Evolutionary conservation across 768 basidiomycete genomes (phyloP), one percentile per base, ranked within the genome.

Genomic region (Terana coerulea): DNA sequence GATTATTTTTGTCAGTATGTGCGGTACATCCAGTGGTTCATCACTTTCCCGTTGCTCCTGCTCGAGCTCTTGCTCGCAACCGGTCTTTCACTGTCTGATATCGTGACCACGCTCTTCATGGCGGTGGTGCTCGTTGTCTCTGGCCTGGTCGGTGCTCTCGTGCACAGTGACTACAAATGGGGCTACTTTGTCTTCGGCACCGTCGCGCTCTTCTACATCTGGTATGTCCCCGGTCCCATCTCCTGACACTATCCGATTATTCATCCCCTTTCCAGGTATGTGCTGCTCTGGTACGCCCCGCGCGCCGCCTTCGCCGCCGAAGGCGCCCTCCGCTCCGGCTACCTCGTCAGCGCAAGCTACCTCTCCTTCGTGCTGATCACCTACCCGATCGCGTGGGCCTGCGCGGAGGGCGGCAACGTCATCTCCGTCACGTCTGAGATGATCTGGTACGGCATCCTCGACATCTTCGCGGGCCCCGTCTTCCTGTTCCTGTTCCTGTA

Each of bases 361-460:
- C 67, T 83, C 53, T 69, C 73, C 17, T 70, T 79, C 64, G 66
- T 82, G 55, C 79, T 77, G 76, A 49, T 76, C 49, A 54, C 78
- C n/a, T 82, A 82, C 66, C 77, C 81, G 11, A 73, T 83, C 54
- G 70, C 69, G 17, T 82, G 80, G 81, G 79, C 73, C 47, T 68
- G 77, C 31, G 70, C 72, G 19, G 79, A 80, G 46, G 79, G 79
- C 14, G 69, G 70, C 5, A 75, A 79, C 63, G 69, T 67, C 47
- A 81, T 83, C 58, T 59, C 71, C 4, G 69, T 74, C 29, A 71
- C 75, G 30, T 65, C 69, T 5, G 79, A 81, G 64, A 80, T 79
- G 76, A 66, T 78, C 52, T 75, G 70, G 59, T 80, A 80, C 62
- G 79, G 78, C 42, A 67, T 80, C 49, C 68, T 73, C 51, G 72